Evolutionary conservation across 169 alveolate species (phyloP).

Genomic region (Cryptosporidium ubiquitum): DNA sequence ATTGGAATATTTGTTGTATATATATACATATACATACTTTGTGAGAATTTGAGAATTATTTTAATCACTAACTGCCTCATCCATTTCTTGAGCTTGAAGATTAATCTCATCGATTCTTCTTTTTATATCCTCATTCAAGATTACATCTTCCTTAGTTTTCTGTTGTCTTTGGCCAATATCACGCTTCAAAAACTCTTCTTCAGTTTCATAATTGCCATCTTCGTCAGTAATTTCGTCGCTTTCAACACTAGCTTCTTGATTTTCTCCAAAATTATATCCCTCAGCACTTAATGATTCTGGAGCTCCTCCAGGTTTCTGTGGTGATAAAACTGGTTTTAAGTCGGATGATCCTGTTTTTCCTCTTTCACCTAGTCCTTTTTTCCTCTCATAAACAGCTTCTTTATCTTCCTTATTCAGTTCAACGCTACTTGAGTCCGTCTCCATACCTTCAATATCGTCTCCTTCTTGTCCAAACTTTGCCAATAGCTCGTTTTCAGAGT

Average conservation of each 20-base stretch:
- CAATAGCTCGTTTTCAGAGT: slow-evolving; percentile 5
- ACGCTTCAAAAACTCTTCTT: not conserved
- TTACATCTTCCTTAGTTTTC: not conserved
- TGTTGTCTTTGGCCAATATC: not conserved
- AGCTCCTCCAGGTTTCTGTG: no score
- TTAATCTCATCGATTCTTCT: slow-evolving; percentile 1
- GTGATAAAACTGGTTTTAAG: not conserved
- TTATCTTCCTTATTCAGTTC: slow-evolving; percentile 9
- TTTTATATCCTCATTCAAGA: not conserved
- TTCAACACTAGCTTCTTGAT: not conserved
- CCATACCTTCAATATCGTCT: slow-evolving; percentile 36
- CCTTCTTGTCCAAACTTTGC: slow-evolving; percentile 14
- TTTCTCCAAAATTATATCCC: not conserved
- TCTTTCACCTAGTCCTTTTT: not conserved
- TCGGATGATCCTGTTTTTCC: not conserved
- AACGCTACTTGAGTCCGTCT: slow-evolving; percentile 17
- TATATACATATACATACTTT: not conserved
- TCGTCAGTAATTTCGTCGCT: not conserved
- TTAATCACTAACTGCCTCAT: not conserved
- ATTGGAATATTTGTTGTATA: not conserved
- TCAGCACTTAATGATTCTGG: not conserved
- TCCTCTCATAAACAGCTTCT: not conserved
- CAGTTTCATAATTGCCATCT: not conserved
- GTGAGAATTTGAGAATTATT: not conserved
- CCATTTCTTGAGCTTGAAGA: not conserved